Evolutionary conservation across 495 filamentous ascomycete species (phyloP).

Genomic region (Pyronema omphalodes): DNA sequence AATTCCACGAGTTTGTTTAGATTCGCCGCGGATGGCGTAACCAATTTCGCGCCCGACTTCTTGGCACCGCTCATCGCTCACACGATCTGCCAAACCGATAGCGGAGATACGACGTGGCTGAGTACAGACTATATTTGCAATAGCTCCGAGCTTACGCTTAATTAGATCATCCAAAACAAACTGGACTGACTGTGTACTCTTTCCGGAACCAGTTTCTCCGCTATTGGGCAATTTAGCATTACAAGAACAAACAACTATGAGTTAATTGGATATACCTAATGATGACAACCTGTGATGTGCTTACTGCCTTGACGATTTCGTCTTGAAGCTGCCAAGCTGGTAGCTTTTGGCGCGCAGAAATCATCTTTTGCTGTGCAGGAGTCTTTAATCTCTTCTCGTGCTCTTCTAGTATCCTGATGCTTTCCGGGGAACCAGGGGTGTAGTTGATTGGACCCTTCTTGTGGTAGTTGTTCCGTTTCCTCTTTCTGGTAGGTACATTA

Average conservation of each 20-base stretch:
- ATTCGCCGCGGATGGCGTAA: slow-evolving; percentile 87
- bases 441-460: slow-evolving; percentile 24
- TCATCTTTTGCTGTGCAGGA: slow-evolving; percentile 49
- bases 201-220: slow-evolving; percentile 90
- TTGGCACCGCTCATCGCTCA: slow-evolving; percentile 75
- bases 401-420: slow-evolving; percentile 24
- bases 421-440: slow-evolving; percentile 25
- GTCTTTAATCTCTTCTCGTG: slow-evolving; percentile 29
- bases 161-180: slow-evolving; percentile 91
- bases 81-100: slow-evolving; percentile 79
- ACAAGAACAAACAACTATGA: neutral
- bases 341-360: slow-evolving; percentile 45
- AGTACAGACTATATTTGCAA: slow-evolving; percentile 86
- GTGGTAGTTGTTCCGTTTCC: slow-evolving; percentile 13
- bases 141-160: slow-evolving; percentile 46
- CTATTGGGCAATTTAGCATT: slow-evolving; percentile 27
- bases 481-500: slow-evolving; percentile 23
- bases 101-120: slow-evolving; percentile 92
- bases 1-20: slow-evolving; percentile 40
- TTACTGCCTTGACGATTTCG: slow-evolving; percentile 53
- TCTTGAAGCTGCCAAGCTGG: slow-evolving; percentile 79
- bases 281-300: slow-evolving; percentile 67
- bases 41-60: slow-evolving; percentile 75
- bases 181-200: slow-evolving; percentile 92
- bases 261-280: slow-evolving; percentile 28